Evolutionary conservation across 179 eudicot genomes (phyloP).

Genomic region (Gypsophila paniculata): DNA sequence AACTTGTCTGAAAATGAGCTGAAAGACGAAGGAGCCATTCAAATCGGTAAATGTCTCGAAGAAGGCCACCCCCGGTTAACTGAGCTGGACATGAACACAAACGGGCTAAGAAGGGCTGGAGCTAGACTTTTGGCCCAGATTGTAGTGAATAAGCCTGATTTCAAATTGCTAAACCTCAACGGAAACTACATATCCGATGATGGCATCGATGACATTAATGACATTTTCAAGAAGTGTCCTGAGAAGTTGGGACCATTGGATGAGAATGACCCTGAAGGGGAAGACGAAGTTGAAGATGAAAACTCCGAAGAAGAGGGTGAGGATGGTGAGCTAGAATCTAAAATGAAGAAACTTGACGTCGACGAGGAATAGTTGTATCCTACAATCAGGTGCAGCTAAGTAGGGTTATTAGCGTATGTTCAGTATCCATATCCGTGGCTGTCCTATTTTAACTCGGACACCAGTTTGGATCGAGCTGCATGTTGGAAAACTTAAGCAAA

Average conservation of each 20-base stretch:
- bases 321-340: conserved; percentile 41
- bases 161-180: conserved; percentile 46
- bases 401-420: conserved; percentile 17
- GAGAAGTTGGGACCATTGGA: conserved; percentile 54
- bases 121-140: conserved; percentile 49
- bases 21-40: conserved; percentile 58
- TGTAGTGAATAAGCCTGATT: conserved; percentile 43
- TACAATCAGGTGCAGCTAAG: conserved; percentile 5
- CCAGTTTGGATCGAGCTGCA: conserved; percentile 13
- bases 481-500: conserved; percentile 8
- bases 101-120: conserved; percentile 46
- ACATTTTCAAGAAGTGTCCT: conserved; percentile 47
- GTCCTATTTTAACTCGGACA: conserved; percentile 29
- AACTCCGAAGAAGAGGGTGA: conserved; percentile 30
- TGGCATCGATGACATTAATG: conserved; percentile 54
- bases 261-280: conserved; percentile 68
- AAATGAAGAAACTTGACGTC: conserved; percentile 50
- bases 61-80: conserved; percentile 36
- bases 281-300: conserved; percentile 37
- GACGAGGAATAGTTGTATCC: conserved; percentile 17
- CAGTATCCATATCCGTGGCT: conserved; percentile 10
- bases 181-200: conserved; percentile 58
- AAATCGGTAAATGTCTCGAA: conserved; percentile 43
- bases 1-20: conserved; percentile 60
- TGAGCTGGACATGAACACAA: conserved; percentile 58